A percentile compares a stretch with the other conserved stretches of the same genome.
These are phyloP conservation scores for Nothomitra cinnamomea DNA, from an alignment of 2,329 filamentous ascomycete species.

Conservation along the genomic window DNA sequence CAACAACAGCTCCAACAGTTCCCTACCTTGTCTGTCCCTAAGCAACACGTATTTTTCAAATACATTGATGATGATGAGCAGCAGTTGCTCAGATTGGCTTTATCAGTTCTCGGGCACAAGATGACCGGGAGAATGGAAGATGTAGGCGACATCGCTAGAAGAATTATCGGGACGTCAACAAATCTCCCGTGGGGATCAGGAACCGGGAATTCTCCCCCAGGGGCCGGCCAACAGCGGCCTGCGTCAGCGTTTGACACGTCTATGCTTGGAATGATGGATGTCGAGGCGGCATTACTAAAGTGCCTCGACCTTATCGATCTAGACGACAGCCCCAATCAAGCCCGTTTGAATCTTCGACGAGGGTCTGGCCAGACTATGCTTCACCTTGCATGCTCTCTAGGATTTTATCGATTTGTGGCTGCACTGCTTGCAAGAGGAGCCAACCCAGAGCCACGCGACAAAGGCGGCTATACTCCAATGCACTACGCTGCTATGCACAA, in stretches of 20 bases:
- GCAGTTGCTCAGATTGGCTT: conserved; percentile 48
- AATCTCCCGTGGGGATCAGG: background rate
- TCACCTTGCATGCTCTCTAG: conserved; percentile 60
- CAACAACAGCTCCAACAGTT: conserved; percentile 26
- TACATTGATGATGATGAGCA: conserved; percentile 59
- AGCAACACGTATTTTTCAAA: conserved; percentile 40
- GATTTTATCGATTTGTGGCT: conserved; percentile 58
- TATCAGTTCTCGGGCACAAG: conserved; percentile 47
- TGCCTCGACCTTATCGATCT: conserved; percentile 66
- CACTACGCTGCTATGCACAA: conserved; percentile 66
- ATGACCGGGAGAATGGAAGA: conserved; percentile 46
- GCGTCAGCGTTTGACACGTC: conserved; percentile 8
- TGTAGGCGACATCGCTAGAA: conserved; percentile 42
- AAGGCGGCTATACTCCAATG: conserved; percentile 64
- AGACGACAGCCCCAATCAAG: conserved; percentile 51
- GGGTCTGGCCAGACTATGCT: conserved; percentile 64
- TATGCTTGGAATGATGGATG: conserved; percentile 22
- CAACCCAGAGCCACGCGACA: conserved; percentile 56
- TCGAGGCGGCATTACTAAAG: conserved; percentile 53
- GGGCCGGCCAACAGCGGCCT: conserved; percentile 4
- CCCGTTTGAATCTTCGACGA: conserved; percentile 47
- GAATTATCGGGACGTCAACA: conserved; percentile 22
- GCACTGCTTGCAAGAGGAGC: conserved; percentile 64
- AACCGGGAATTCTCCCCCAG: background rate
- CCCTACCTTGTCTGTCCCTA: conserved; percentile 26